Evolutionary conservation across 179 eudicot genomes (phyloP), one percentile per base, ranked within the genome.

Genomic region (Silene noctiflora): DNA sequence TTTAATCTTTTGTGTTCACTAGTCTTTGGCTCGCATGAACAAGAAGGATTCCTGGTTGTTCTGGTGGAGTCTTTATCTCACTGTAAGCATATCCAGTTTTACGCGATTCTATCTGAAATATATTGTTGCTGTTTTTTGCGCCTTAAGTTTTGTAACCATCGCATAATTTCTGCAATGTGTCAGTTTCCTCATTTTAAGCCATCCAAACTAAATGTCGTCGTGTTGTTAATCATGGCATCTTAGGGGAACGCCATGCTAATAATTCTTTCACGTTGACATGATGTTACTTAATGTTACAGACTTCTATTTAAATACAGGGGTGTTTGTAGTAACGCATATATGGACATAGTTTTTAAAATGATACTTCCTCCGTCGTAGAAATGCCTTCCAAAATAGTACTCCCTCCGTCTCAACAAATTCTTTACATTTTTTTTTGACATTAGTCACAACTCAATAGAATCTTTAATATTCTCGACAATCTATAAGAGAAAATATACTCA

Each of bases 31-130:
- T 83, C 91, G 96, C 75, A 83, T 94, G 83, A 94, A 92, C 90
- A 92, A 92, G 90, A 94, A 94, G 87, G 98, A 94, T 82, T 91
- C 98, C 7, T 92, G 97, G 96, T 86, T 94, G 71, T 94, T 94
- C 80, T 94, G 98, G 98, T 94, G 98, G 98, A 92, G 97, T 81
- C 89, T 92, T 77, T 94, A 92, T 85, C 93, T 90, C 71, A 84
- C 94, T 6, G 98, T 94, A 79, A 82, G 84, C 72, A 25, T 71
- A 75, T 56, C 74, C 63, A 25, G 1, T 67, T 72, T 42, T 68
- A 39, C 7, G 4, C n/a, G 53, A 39, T 44, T 67, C 11, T 42
- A 10, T 19, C 67, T 27, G 27, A 8, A 59, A 70, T 64, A 6
- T 17, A 33, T 31, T 16, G 8, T 17, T 29, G 29, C 17, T 13